Conservation (phyloP, 2,329 filamentous ascomycete genomes). For the Clarireedia monteithiana region DNA sequence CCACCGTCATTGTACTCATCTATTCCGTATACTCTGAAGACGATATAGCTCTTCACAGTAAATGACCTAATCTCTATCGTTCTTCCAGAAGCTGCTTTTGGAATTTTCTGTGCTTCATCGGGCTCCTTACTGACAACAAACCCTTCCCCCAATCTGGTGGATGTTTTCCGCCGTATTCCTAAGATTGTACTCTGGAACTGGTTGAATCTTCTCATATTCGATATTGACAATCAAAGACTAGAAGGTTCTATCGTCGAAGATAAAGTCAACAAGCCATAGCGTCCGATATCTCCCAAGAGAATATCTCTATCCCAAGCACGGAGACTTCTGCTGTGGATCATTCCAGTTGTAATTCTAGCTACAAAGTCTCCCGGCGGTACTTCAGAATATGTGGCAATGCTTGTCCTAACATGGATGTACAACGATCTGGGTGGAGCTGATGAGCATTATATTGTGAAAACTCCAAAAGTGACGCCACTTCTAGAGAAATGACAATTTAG, state of each 20-base stretch:
- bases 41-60: no score
- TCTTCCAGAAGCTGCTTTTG: background rate
- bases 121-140: constrained; percentile 3
- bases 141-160: background rate
- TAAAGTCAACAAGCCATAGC: constrained; percentile 29
- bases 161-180: constrained; percentile 1
- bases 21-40: no score
- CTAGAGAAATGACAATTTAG: no score
- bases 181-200: constrained; percentile 11
- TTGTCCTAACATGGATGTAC: constrained; percentile 8
- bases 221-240: constrained; percentile 25
- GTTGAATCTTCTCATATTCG: constrained; percentile 25
- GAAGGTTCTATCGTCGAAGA: constrained; percentile 25
- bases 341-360: constrained; percentile 11
- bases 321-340: background rate
- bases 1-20: no score
- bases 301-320: constrained; percentile 13
- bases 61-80: no score
- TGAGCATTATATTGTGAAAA: constrained; percentile 1
- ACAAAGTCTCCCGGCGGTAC: constrained; percentile 25
- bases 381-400: constrained; percentile 15
- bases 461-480: no score
- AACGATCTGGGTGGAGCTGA: constrained; percentile 10
- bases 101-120: background rate
- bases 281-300: constrained; percentile 24